A percentile compares a stretch with the other conserved stretches of the same genome.
These are phyloP conservation scores for Xylaria flabelliformis DNA, from an alignment of 495 filamentous ascomycete species.

Conservation along the genomic window DNA sequence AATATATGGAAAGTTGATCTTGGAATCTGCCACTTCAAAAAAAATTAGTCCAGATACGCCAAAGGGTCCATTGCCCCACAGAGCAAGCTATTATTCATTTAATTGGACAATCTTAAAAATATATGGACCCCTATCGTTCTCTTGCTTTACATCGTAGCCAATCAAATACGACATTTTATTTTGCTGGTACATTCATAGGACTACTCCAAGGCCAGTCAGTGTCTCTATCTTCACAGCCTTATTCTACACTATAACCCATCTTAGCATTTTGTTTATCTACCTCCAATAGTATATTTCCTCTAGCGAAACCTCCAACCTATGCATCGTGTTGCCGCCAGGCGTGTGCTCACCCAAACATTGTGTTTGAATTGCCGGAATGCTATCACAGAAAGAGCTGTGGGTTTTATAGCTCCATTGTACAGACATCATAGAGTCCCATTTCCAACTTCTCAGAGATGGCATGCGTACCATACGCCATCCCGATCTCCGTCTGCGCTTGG, in stretches of 20 bases:
- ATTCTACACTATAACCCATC: neutral
- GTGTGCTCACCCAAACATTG: conserved; percentile 29
- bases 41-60: conserved; percentile 26
- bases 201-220: neutral
- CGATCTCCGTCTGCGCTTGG: neutral
- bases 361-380: conserved; percentile 20
- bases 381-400: conserved; percentile 1
- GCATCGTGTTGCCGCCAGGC: conserved; percentile 35
- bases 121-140: neutral
- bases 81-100: neutral
- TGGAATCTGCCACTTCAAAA: conserved; percentile 10
- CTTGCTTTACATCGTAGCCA: conserved; percentile 1
- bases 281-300: neutral
- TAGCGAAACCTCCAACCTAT: conserved; percentile 22
- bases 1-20: conserved; percentile 14
- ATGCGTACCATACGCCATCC: conserved; percentile 3
- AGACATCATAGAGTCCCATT: neutral
- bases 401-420: conserved; percentile 5
- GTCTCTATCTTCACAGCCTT: neutral
- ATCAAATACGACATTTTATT: conserved; percentile 20
- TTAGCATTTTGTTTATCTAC: neutral
- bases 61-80: neutral
- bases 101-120: conserved; percentile 3
- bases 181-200: neutral
- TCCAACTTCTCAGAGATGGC: conserved; percentile 2